Percentiles rank a stretch among this genome's conserved stretches.
These are phyloP conservation scores for Aspergillus ochraceus DNA, from an alignment of 2,329 filamentous ascomycete species.

Conservation along the genomic window DNA sequence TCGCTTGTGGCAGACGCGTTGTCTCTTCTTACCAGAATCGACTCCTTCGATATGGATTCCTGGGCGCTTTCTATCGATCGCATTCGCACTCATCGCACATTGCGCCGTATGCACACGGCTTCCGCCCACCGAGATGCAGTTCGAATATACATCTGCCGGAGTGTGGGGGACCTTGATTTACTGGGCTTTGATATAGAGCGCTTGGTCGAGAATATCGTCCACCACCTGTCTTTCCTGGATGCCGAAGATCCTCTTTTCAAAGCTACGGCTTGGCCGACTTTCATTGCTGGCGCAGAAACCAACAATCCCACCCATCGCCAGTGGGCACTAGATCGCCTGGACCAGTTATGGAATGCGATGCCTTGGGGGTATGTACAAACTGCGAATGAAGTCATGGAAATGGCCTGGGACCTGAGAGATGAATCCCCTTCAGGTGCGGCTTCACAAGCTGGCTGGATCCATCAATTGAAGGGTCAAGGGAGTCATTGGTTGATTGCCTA, in stretches of 20 bases:
- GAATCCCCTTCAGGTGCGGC: not conserved
- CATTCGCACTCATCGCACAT: not conserved
- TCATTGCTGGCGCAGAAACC: slow-evolving; percentile 8
- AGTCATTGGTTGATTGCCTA: not conserved
- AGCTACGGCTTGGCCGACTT: slow-evolving; percentile 10
- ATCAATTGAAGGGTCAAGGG: not conserved
- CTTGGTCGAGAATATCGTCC: not conserved
- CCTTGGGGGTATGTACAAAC: slow-evolving; percentile 10
- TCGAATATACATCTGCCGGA: not conserved
- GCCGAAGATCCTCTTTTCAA: slow-evolving; percentile 4
- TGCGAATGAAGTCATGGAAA: slow-evolving; percentile 7
- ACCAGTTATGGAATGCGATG: not conserved
- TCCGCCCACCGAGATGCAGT: not conserved
- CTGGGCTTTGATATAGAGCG: not conserved
- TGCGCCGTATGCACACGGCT: not conserved
- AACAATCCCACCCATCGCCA: not conserved
- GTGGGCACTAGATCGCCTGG: not conserved
- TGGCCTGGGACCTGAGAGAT: slow-evolving; percentile 5
- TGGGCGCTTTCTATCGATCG: not conserved
- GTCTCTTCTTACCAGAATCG: not conserved
- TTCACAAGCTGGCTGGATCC: not conserved
- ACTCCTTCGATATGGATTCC: not conserved
- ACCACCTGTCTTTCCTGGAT: not conserved
- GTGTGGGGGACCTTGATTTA: not conserved
- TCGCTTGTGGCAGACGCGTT: not conserved